phyloP scores from a whole-genome alignment of 225 moss, liverwort and hornwort species.

The Pseudoscleropodium purum region DNA sequence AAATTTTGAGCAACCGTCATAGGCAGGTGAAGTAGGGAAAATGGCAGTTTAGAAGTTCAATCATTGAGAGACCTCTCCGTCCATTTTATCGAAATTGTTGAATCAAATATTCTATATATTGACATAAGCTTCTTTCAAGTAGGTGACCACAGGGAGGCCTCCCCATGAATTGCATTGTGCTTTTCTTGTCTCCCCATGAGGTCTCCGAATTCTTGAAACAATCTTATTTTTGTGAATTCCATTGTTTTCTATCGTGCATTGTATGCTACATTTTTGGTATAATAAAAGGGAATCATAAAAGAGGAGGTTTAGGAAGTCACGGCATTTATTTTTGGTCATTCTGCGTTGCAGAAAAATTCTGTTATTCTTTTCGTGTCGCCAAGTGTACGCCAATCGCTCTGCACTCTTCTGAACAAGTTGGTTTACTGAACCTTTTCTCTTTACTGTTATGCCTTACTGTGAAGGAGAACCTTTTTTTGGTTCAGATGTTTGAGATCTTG shows the following conservation, averaged over 20 bases:
- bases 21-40: neutral
- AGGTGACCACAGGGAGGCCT: neutral
- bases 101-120: neutral
- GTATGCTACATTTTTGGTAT: neutral
- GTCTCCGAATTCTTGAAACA: neutral
- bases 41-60: neutral
- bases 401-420: slow-evolving; percentile 72
- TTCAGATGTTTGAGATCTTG: neutral
- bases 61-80: neutral
- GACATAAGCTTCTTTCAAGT: neutral
- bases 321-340: neutral
- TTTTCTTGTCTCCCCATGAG: neutral
- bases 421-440: slow-evolving; percentile 5
- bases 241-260: neutral
- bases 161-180: neutral
- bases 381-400: slow-evolving; percentile 43
- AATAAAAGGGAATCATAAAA: neutral
- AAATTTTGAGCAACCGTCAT: neutral
- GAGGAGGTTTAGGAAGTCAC: neutral
- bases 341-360: slow-evolving; percentile 53
- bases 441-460: neutral
- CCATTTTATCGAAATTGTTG: neutral
- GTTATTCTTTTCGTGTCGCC: slow-evolving; percentile 82
- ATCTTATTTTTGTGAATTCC: neutral
- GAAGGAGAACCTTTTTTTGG: neutral